Percentiles rank a stretch among this genome's conserved stretches.
phyloP scores from a whole-genome alignment of 805 yeast genomes.

The Pichia scutulata region DNA sequence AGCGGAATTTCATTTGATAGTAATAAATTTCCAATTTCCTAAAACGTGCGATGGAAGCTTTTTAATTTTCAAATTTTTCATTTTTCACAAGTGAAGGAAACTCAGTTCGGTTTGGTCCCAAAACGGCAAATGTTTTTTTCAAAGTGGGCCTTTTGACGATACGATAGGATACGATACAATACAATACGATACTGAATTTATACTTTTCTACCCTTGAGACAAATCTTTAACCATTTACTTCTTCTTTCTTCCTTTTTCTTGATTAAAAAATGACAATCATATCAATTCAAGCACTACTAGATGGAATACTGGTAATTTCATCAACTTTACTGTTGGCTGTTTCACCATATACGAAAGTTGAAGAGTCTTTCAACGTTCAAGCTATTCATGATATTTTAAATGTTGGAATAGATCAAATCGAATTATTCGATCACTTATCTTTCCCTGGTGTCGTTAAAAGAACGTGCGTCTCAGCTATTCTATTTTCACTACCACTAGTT shows the following conservation, averaged over 20 bases:
- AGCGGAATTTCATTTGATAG: no score
- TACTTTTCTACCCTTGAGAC: no score
- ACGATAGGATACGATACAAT: no score
- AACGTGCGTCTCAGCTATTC: conserved; percentile 65
- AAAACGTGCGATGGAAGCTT: no score
- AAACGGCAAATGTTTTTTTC: no score
- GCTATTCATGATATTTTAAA: conserved; percentile 77
- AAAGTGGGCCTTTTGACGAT: no score
- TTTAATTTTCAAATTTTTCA: no score
- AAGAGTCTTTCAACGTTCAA: conserved; percentile 86
- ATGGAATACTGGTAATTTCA: conserved; percentile 33
- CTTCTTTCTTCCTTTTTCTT: not conserved
- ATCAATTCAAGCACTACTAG: conserved; percentile 6
- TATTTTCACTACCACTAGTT: conserved; percentile 39
- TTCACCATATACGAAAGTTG: conserved; percentile 85
- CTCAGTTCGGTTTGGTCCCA: no score
- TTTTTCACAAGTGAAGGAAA: no score
- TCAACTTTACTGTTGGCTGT: conserved; percentile 42
- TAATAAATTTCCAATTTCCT: no score
- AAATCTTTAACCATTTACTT: no score
- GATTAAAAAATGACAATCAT: not conserved
- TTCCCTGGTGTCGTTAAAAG: conserved; percentile 92
- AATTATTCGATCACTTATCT: conserved; percentile 58
- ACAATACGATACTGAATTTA: no score
- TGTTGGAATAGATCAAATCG: conserved; percentile 44